Base-by-base conservation (phyloP, 2,329 filamentous ascomycete genomes). In the Colletotrichum navitas region DNA sequence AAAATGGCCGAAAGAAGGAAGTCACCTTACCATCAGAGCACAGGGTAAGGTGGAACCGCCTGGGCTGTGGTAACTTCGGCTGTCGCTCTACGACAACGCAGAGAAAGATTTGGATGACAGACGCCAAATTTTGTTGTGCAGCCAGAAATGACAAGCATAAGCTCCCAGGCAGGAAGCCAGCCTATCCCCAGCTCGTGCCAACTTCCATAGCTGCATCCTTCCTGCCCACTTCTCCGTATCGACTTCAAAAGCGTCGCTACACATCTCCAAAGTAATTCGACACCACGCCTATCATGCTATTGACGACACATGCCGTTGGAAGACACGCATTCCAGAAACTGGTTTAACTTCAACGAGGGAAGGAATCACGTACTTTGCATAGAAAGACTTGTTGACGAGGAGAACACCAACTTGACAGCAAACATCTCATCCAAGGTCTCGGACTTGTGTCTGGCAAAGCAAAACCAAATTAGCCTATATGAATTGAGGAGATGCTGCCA, bases 41-140 rank as follows among this genome's bases (percentile, higher is more conserved):
- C 24, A 41, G 29, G 21, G n/a, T 12, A 63, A 63, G 32, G 24
- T 52, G 60, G 60, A n/a, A 21, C 45, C 8, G 14, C 32, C 34
- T 39, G 16, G 3, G 7, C 5, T 10, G 8, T 29, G 32, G n/a
- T 36, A 51, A 29, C 10, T 26, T 32, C 16, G 45, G 24, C 45
- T 62, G 45, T 14, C 24, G 32, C 49, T 62, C 59, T 32, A 34
- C 45, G 29, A 36, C n/a, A n/a, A n/a, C 36, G 14, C 29, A 39
- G 39, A n/a, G n/a, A 52, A 52, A 24, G 18, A 8, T 43, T 54
- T 24, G 29, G 61, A 29, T 45, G 47, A 32, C 16, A 54, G 49
- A 24, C 41, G 51, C 60, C 49, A 56, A 64, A 34, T 32, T 32
- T 56, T 58, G 41, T 52, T 68, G 66, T 58, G 66, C 49, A 64